These are phyloP conservation scores for Maudiozyma barnettii DNA, from an alignment of 805 yeast species.

Conservation along the genomic window DNA sequence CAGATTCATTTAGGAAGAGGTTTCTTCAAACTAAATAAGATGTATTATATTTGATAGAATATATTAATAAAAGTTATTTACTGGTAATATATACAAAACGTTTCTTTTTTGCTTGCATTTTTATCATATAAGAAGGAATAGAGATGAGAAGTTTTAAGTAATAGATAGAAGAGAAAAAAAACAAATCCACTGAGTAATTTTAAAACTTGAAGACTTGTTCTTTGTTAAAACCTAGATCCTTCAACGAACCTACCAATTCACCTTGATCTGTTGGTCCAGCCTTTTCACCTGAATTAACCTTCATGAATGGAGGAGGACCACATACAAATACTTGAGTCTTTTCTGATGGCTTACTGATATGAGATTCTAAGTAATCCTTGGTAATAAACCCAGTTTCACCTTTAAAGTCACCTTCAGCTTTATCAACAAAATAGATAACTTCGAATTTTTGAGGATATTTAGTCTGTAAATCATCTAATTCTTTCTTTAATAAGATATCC, in stretches of 20 bases:
- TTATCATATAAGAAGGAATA: no score
- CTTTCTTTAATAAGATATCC: conserved; percentile 76
- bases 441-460: conserved; percentile 70
- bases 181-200: conserved; percentile 1
- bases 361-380: conserved; percentile 55
- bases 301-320: conserved; percentile 91
- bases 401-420: conserved; percentile 35
- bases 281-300: conserved; percentile 80
- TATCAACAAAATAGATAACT: conserved; percentile 73
- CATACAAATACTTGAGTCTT: conserved; percentile 77
- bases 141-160: no score
- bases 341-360: conserved; percentile 58
- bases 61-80: no score
- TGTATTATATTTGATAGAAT: neutral
- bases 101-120: no score
- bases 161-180: neutral
- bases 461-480: conserved; percentile 48
- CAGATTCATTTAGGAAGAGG: conserved; percentile 8
- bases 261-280: conserved; percentile 88
- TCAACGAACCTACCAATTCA: conserved; percentile 78
- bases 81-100: neutral
- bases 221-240: conserved; percentile 79
- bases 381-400: conserved; percentile 70
- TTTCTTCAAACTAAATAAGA: conserved; percentile 2
- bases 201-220: conserved; percentile 86